Evolutionary conservation across 768 basidiomycete genomes (phyloP), one percentile per base, ranked within the genome.

Genomic region (Russula foetens): DNA sequence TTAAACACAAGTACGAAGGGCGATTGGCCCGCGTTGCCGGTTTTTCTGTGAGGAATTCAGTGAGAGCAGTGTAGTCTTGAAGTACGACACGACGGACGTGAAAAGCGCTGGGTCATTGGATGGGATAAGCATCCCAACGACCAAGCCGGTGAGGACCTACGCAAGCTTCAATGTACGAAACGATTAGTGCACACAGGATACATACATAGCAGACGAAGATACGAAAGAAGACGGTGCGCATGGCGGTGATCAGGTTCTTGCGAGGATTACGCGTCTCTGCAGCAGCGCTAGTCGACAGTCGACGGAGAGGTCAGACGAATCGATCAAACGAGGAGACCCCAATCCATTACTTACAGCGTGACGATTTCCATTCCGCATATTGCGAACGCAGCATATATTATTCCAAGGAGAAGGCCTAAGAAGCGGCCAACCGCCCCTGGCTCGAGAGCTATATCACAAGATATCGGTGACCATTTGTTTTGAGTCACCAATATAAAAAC

Each of bases 261-360:
- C 62, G 57, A n/a, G 64, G 62, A 44, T 63, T 60, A 33, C 64
- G 62, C n/a, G 64, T 65, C 45, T 65, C 64, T 9, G 64, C 62
- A 24, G 64, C 64, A 23, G 62, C 58, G 23, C 64, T 65, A 26
- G 46, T 60, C n/a, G 38, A 60, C 5, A n/a, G n/a, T n/a, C n/a
- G 23, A 46, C 11, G 35, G 35, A 5, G 35, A 35, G 19, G 12
- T 53, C 48, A 53, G 48, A 31, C 14, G 47, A 5, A 9, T 8
- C 9, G 21, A 33, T 28, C 35, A 17, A 15, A 29, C 9, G 24
- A 39, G 23, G 4, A 41, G 38, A 49, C n/a, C 6, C 7, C 19
- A 12, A 21, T n/a, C n/a, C n/a, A 28, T 19, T 21, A 55, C 57
- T 28, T 24, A 65, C 64, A 65, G 53, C 5, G 64, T 65, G 24